A percentile compares a stretch with the other conserved stretches of the same genome.
phyloP scores from a whole-genome alignment of 768 basidiomycete genomes.

The Gymnopilus junonius region DNA sequence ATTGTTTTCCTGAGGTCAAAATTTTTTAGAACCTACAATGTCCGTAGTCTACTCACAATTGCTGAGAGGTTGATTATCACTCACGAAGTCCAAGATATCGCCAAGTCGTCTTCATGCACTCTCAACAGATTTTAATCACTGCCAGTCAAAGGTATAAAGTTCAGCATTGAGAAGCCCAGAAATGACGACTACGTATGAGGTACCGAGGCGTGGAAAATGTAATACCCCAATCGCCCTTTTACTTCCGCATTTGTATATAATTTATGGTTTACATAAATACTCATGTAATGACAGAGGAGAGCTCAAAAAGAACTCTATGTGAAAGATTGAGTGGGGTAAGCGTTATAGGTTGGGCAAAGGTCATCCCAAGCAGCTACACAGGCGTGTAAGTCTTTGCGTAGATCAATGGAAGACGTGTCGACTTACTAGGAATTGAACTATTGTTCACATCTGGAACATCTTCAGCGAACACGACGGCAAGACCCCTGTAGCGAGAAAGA shows the following conservation, averaged over 20 bases:
- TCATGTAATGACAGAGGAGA: background rate
- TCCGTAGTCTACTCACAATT: too few relatives aligned
- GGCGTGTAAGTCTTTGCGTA: background rate
- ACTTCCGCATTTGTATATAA: background rate
- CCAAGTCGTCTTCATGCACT: too few relatives aligned
- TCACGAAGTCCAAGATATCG: too few relatives aligned
- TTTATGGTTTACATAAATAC: background rate
- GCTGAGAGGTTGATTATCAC: too few relatives aligned
- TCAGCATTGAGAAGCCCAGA: too few relatives aligned
- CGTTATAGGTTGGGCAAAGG: conserved; percentile 9
- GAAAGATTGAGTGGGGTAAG: conserved; percentile 4
- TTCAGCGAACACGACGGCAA: conserved; percentile 44
- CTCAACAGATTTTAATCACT: too few relatives aligned
- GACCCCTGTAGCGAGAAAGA: conserved; percentile 25
- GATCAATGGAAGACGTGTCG: background rate
- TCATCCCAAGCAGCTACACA: conserved; percentile 3
- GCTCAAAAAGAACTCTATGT: background rate
- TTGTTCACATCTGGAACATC: conserved; percentile 26
- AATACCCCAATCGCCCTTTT: too few relatives aligned
- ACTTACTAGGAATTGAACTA: conserved; percentile 23
- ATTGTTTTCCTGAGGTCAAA: too few relatives aligned
- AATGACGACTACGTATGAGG: too few relatives aligned
- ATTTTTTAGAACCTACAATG: too few relatives aligned
- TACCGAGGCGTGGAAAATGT: too few relatives aligned
- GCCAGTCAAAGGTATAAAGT: too few relatives aligned